Percentiles rank a stretch among this genome's conserved stretches.
Evolutionary conservation across 1,284 basidiomycete genomes (phyloP).

Genomic region (Marasmius sp.): DNA sequence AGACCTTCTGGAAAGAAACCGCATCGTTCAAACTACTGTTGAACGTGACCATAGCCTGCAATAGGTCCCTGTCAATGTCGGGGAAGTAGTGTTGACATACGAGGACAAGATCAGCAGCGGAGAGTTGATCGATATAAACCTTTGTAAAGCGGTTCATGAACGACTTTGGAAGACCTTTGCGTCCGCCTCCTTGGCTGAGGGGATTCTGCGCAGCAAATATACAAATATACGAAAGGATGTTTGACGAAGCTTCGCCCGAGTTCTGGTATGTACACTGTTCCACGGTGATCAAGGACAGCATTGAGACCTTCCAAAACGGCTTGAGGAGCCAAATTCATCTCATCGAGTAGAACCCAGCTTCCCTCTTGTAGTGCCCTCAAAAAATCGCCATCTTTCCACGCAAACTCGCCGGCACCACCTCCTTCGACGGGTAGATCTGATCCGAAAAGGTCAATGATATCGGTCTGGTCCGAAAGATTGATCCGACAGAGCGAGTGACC

Average conservation of each 20-base stretch:
- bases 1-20: conserved; percentile 64
- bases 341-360: conserved; percentile 96
- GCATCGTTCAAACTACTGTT: conserved; percentile 76
- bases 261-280: conserved; percentile 94
- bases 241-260: conserved; percentile 87
- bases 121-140: conserved; percentile 91
- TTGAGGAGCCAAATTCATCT: conserved; percentile 98
- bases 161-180: conserved; percentile 96
- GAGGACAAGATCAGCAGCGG: conserved; percentile 74
- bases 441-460: conserved; percentile 95
- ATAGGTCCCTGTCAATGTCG: conserved; percentile 47
- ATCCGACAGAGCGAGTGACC: conserved; percentile 90
- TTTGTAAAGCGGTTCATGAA: conserved; percentile 98
- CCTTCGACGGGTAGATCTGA: conserved; percentile 96
- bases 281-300: conserved; percentile 95
- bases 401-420: conserved; percentile 89
- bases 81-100: conserved; percentile 83
- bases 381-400: conserved; percentile 98
- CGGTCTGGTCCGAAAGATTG: conserved; percentile 98
- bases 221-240: conserved; percentile 90
- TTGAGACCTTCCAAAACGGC: conserved; percentile 97
- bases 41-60: conserved; percentile 84
- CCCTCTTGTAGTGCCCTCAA: conserved; percentile 90
- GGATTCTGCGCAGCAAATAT: conserved; percentile 99
- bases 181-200: conserved; percentile 92